phyloP scores from a whole-genome alignment of 2,329 filamentous ascomycete genomes.

The Ophiosphaerella narmari region DNA sequence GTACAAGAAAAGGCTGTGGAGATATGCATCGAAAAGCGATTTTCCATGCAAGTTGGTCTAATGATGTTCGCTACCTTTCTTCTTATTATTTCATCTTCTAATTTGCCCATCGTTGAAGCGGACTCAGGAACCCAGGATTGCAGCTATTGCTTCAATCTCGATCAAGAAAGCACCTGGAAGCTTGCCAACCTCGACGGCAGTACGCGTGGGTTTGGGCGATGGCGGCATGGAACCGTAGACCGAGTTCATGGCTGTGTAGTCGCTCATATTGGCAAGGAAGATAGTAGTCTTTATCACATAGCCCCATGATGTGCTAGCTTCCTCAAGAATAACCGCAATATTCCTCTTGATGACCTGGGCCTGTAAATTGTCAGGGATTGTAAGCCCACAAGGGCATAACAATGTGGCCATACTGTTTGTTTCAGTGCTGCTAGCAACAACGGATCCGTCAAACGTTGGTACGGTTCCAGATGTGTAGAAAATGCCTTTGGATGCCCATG shows the following conservation, averaged over 20 bases:
- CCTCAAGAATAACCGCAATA: conserved; percentile 34
- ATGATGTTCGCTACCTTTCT: too few species aligned
- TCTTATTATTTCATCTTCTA: too few species aligned
- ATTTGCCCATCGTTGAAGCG: background rate
- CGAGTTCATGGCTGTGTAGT: conserved; percentile 41
- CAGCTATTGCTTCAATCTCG: conserved; percentile 40
- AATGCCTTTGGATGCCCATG: conserved; percentile 38
- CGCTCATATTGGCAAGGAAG: conserved; percentile 38
- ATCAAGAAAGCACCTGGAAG: conserved; percentile 37
- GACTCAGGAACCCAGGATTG: conserved; percentile 28
- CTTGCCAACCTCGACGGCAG: conserved; percentile 38
- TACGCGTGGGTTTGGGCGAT: conserved; percentile 35
- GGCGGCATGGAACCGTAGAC: conserved; percentile 39
- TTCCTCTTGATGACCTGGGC: conserved; percentile 43
- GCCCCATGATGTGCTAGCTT: conserved; percentile 40
- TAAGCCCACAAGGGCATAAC: background rate
- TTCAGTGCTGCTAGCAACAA: conserved; percentile 30
- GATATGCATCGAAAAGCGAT: too few species aligned
- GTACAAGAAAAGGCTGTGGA: too few species aligned
- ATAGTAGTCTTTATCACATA: conserved; percentile 43
- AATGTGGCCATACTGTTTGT: conserved; percentile 21
- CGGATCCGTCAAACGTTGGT: conserved; percentile 33
- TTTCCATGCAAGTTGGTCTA: too few species aligned
- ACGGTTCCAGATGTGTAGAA: conserved; percentile 40
- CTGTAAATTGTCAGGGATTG: conserved; percentile 12